phyloP scores from a whole-genome alignment of 73 alveolate genomes.

The Paramecium biaurelia region DNA sequence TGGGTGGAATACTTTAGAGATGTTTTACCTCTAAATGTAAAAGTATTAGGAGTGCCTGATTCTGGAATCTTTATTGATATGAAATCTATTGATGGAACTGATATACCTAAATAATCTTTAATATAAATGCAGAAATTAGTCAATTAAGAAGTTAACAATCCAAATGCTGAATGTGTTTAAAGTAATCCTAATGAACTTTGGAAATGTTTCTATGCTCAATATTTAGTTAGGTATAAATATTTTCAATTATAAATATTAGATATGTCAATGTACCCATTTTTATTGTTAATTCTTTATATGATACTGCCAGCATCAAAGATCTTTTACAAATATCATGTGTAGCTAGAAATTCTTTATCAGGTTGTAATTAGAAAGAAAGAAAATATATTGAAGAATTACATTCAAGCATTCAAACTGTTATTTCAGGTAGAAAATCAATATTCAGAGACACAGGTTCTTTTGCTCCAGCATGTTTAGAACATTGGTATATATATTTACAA shows the following conservation, averaged over 20 bases:
- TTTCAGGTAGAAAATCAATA: neutral
- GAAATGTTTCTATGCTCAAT: slow-evolving; percentile 42
- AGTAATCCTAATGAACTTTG: neutral
- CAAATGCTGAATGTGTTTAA: neutral
- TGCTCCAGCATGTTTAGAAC: slow-evolving; percentile 6
- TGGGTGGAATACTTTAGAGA: slow-evolving; percentile 14
- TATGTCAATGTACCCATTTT: neutral
- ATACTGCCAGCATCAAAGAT: neutral
- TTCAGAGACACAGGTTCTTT: neutral
- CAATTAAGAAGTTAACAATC: neutral
- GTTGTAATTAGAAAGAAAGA: neutral
- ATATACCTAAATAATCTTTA: neutral
- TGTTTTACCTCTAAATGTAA: neutral
- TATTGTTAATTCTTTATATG: neutral
- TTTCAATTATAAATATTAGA: neutral
- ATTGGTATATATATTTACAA: neutral
- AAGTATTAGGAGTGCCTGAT: slow-evolving; percentile 38
- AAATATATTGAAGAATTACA: slow-evolving; percentile 15
- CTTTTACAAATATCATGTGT: neutral
- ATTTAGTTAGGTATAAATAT: neutral
- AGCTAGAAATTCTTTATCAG: neutral
- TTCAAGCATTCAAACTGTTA: neutral
- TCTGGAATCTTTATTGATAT: slow-evolving; percentile 39
- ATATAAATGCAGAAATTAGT: neutral
- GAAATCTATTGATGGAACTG: neutral